Base-by-base conservation (phyloP, 306 rosid genomes). In the Crotalaria pallida region DNA sequence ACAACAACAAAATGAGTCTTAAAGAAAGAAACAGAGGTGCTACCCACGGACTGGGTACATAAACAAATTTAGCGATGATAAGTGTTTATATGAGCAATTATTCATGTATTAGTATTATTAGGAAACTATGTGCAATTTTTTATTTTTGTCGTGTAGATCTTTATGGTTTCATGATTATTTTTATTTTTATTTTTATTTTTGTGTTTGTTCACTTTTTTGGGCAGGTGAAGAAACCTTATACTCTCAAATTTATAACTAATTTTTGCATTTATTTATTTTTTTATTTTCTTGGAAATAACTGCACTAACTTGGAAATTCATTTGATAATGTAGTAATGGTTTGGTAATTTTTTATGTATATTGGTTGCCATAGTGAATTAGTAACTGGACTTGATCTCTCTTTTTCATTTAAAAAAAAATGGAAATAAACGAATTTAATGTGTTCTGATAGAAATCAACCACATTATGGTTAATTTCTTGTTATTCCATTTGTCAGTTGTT, bases 341-440 rank as follows among this genome's bases (percentile, higher is more conserved):
- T 60, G 69, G 72, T 50, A 44, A 19, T 60, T 18, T n/a, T n/a
- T n/a, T n/a, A n/a, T 58, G 56, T 29, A 48, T 22, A 65, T 34
- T 74, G 40, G 47, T 70, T 80, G 70, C 44, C 38, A 24, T 49
- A 44, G 65, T 31, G 56, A 62, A n/a, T 55, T 57, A 52, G 65
- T 43, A 43, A 62, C 24, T 55, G 73, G 22, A 18, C 17, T 48
- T 56, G 73, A 69, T 79, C 68, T 15, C 26, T 53, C 55, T 15
- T 53, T 41, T 36, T 13, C 6, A 74, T 41, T n/a, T n/a, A n/a
- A n/a, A n/a, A n/a, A n/a, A n/a, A n/a, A n/a, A n/a, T n/a, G n/a
- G n/a, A n/a, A n/a, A n/a, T 10, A 27, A 27, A 27, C 5, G 5
- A 27, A 6, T 27, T 27, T 3, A 27, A 27, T 27, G 31, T 27